These are phyloP conservation scores for Schizochytrium sp. DNA, from an alignment of 108 stramenopile genomes.

Conservation along the genomic window DNA sequence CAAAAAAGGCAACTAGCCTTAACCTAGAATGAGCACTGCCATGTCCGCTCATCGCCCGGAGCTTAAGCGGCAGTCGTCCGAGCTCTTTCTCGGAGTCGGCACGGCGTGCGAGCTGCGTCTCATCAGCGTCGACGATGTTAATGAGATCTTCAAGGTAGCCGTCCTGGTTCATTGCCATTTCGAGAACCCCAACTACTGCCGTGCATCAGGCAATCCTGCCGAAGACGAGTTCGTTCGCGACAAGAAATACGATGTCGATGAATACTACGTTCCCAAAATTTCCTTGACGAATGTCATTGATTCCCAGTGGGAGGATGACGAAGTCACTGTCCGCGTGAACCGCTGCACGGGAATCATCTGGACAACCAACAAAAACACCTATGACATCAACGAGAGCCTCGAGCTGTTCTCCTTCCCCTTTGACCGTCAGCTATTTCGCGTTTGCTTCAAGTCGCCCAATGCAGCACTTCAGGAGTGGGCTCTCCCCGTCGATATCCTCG, in stretches of 20 bases:
- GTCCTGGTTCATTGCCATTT: neutral
- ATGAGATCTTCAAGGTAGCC: neutral
- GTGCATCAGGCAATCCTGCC: neutral
- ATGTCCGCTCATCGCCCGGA: no score
- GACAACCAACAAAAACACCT: neutral
- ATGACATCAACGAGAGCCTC: neutral
- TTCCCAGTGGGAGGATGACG: neutral
- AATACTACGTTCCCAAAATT: neutral
- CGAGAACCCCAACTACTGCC: neutral
- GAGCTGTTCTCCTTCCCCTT: conserved; percentile 8
- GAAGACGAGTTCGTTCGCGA: neutral
- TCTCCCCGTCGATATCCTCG: neutral
- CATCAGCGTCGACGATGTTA: neutral
- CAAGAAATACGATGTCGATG: neutral
- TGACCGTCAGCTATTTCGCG: neutral
- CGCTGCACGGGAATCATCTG: neutral
- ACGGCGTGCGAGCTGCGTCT: neutral
- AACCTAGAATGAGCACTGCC: no score
- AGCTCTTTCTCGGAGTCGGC: neutral
- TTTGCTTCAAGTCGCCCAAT: conserved; percentile 5
- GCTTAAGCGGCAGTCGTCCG: neutral
- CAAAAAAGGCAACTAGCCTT: no score
- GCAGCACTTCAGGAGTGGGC: neutral
- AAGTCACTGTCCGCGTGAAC: neutral
- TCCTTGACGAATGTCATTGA: neutral